Conservation (phyloP, 108 stramenopile genomes). For the Cyclotella baltica region DNA sequence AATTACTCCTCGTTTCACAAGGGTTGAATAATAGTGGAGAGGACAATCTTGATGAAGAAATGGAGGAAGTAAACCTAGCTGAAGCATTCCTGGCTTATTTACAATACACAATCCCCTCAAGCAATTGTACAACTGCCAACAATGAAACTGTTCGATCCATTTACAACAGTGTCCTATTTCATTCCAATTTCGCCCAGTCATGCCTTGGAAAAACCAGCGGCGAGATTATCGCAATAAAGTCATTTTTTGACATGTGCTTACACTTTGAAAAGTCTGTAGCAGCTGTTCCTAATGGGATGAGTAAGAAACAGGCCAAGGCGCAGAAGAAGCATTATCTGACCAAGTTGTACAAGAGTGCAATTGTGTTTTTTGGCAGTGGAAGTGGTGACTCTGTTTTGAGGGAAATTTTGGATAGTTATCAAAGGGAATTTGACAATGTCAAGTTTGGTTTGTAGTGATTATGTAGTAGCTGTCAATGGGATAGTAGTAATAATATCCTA, state of each 20-base stretch:
- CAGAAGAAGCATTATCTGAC: conserved; percentile 34
- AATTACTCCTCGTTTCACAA: conserved; percentile 66
- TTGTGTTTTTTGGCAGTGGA: conserved; percentile 56
- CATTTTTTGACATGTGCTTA: conserved; percentile 62
- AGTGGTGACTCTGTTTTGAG: conserved; percentile 17
- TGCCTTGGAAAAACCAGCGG: conserved; percentile 41
- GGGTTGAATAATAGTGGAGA: conserved; percentile 13
- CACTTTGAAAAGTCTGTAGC: conserved; percentile 39
- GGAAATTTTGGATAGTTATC: conserved; percentile 29
- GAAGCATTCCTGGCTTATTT: conserved; percentile 58
- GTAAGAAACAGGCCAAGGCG: conserved; percentile 17
- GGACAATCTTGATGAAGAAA: conserved; percentile 34
- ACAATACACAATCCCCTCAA: conserved; percentile 31
- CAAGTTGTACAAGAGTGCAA: conserved; percentile 65
- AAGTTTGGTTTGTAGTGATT: conserved; percentile 24
- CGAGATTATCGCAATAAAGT: conserved; percentile 47
- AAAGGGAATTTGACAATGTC: conserved; percentile 34
- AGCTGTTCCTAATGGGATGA: conserved; percentile 2
- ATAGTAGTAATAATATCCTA: too few species aligned
- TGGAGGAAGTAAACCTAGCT: conserved; percentile 25
- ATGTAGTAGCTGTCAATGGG: neutral
- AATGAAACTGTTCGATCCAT: conserved; percentile 58
- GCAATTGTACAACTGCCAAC: neutral
- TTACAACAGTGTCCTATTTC: conserved; percentile 66
- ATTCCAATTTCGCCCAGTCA: conserved; percentile 45